Evolutionary conservation across 192 early-diverging fungal genomes (phyloP).

Genomic region (Backusella australiensis): DNA sequence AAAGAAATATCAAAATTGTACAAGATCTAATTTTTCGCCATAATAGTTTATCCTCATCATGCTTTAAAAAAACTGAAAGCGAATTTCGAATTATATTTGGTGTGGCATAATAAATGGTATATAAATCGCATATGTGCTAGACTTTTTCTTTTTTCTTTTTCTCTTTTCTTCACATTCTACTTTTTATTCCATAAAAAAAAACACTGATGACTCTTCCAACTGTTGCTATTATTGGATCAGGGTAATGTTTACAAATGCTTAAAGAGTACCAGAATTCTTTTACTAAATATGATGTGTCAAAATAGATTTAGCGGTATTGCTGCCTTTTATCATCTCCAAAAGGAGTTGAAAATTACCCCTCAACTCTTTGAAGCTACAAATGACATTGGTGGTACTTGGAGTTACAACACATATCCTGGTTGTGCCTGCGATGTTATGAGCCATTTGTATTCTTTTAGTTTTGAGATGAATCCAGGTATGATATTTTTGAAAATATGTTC

Average conservation of each 20-base stretch:
- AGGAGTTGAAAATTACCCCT: conserved; percentile 41
- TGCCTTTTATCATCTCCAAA: conserved; percentile 47
- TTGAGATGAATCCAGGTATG: conserved; percentile 40
- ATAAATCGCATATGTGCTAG: background rate
- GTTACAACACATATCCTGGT: conserved; percentile 41
- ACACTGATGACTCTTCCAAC: background rate
- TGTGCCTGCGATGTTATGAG: conserved; percentile 43
- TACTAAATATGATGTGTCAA: background rate
- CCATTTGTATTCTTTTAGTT: conserved; percentile 41
- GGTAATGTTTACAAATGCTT: background rate
- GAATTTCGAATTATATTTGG: background rate
- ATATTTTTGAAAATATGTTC: background rate
- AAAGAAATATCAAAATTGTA: background rate
- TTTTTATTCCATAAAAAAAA: background rate
- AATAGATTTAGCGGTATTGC: conserved; percentile 46
- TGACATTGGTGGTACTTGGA: conserved; percentile 56
- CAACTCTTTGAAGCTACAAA: conserved; percentile 43
- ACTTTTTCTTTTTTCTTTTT: background rate
- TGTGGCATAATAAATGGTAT: background rate
- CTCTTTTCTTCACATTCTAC: background rate
- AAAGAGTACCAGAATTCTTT: background rate
- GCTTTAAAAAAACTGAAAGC: background rate
- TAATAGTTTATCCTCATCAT: background rate
- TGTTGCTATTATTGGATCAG: conserved; percentile 8
- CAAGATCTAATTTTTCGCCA: background rate